phyloP scores from a whole-genome alignment of 2,329 filamentous ascomycete species.

The Colletotrichum godetiae region DNA sequence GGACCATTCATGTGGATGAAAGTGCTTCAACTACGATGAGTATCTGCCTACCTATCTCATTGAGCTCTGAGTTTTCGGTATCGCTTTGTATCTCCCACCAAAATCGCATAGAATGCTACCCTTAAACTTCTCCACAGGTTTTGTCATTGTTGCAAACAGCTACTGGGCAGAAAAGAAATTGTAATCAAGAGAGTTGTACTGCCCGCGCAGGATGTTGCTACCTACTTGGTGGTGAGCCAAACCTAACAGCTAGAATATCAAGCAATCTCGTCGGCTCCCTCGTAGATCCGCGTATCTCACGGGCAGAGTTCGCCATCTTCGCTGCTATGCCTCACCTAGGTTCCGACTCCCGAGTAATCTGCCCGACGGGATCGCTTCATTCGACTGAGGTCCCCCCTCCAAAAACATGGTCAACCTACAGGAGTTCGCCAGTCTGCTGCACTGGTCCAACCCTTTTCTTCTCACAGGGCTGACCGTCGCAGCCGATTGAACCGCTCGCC shows the following conservation, averaged over 20 bases:
- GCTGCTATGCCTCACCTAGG: neutral
- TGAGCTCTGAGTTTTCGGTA: neutral
- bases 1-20: neutral
- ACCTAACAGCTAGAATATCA: neutral
- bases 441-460: neutral
- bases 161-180: neutral
- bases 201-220: neutral
- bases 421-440: neutral
- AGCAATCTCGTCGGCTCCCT: neutral
- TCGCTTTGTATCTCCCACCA: neutral
- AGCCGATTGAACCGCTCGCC: neutral
- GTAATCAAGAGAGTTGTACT: neutral
- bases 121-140: neutral
- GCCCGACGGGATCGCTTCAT: neutral
- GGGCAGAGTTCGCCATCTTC: neutral
- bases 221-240: neutral
- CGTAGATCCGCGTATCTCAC: neutral
- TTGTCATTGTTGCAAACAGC: neutral
- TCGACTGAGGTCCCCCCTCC: neutral
- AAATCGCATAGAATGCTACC: neutral
- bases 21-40: neutral
- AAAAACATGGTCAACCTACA: neutral
- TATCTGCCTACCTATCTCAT: neutral
- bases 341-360: neutral
- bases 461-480: neutral